These are phyloP conservation scores for Cyclotella cryptica DNA, from an alignment of 108 stramenopile genomes.

Conservation along the genomic window DNA sequence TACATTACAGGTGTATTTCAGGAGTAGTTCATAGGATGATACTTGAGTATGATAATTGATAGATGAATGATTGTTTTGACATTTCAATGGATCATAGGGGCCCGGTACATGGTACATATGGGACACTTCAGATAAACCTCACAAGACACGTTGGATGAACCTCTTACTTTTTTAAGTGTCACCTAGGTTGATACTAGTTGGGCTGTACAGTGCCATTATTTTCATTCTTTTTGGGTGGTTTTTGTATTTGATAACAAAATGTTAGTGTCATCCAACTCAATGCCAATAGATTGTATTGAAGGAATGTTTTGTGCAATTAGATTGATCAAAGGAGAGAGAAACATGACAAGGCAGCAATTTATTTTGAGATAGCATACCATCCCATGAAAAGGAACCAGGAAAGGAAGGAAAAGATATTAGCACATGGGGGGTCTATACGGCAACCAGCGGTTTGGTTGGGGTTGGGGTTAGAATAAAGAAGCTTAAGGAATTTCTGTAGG, in stretches of 20 bases:
- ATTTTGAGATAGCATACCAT: slow-evolving; percentile 50
- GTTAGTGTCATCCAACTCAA: slow-evolving; percentile 74
- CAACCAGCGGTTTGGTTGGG: slow-evolving; percentile 56
- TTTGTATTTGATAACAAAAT: slow-evolving; percentile 50
- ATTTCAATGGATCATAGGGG: too few relatives aligned
- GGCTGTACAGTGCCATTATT: not conserved
- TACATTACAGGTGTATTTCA: slow-evolving; percentile 72
- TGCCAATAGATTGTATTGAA: slow-evolving; percentile 75
- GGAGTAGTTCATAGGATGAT: slow-evolving; percentile 80
- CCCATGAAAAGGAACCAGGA: slow-evolving; percentile 47
- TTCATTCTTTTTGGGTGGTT: slow-evolving; percentile 41
- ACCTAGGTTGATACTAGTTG: not conserved
- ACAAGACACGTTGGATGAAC: slow-evolving; percentile 27
- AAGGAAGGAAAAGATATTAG: slow-evolving; percentile 50
- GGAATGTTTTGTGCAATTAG: slow-evolving; percentile 75
- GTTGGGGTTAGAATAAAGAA: not conserved
- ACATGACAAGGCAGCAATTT: slow-evolving; percentile 68
- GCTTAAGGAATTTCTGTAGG: not conserved
- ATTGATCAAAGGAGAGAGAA: slow-evolving; percentile 70
- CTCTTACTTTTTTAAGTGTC: not conserved
- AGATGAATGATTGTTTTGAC: too few relatives aligned
- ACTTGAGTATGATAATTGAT: slow-evolving; percentile 72
- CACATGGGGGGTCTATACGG: slow-evolving; percentile 69
- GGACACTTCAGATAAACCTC: slow-evolving; percentile 35
- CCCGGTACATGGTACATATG: slow-evolving; percentile 49